Conservation (phyloP, 139 green algal species). For the Dunaliella sp. region DNA sequence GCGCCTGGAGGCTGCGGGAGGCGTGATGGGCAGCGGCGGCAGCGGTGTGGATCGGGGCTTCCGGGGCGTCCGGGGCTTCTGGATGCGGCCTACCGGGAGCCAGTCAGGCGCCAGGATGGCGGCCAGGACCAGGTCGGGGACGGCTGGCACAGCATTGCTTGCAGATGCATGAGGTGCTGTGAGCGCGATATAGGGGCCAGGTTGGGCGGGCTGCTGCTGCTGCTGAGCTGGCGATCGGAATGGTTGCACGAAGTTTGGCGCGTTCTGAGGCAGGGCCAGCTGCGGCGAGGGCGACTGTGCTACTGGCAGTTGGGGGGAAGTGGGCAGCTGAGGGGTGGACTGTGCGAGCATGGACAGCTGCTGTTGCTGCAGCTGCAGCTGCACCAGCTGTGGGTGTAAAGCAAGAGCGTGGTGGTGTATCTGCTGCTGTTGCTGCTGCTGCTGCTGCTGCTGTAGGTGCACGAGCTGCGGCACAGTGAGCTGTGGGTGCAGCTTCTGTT, state of each 20-base stretch:
- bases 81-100: background rate
- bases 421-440: background rate
- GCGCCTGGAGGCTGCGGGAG: background rate
- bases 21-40: background rate
- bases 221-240: no score
- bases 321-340: background rate
- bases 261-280: background rate
- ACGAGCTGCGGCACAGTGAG: background rate
- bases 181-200: background rate
- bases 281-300: background rate
- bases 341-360: no score
- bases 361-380: background rate
- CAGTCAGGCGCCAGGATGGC: background rate
- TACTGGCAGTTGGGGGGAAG: no score
- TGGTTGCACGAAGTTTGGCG: no score
- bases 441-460: background rate
- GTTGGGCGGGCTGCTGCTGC: background rate
- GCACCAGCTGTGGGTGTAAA: background rate
- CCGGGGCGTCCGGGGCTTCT: background rate
- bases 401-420: background rate
- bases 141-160: background rate
- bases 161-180: background rate
- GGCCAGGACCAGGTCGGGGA: background rate
- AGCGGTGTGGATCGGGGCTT: background rate
- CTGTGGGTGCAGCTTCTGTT: background rate